Evolutionary conservation across 257 asterid genomes (phyloP), one percentile per base, ranked within the genome.

Genomic region (Solanum piurae): DNA sequence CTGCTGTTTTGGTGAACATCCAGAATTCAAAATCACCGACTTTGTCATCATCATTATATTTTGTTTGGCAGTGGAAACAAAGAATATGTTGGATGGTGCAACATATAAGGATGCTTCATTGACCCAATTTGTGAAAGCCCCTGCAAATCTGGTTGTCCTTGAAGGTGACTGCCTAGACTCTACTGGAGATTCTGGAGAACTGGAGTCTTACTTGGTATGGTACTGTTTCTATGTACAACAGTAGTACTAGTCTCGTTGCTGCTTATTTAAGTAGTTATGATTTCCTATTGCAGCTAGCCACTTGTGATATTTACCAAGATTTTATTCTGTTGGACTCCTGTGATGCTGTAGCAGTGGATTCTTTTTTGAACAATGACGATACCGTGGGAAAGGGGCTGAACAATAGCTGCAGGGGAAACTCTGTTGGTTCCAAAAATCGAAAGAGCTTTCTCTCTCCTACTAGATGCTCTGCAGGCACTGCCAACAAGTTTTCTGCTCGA

Each of bases 121-220:
- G 37, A 90, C 89, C 88, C 90, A 88, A 87, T 92, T 92, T 71
- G 93, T 92, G 88, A 93, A 94, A 75, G 93, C 99, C 89, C 99
- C 98, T 34, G 95, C 98, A 79, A 95, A 95, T 89, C 91, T 97
- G 62, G 98, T 95, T 37, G 98, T 97, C 80, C 98, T 95, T 80
- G 98, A 97, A 93, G 96, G 98, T 80, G 98, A 97, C 91, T 95
- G 98, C 93, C 92, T 95, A 84, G 98, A 97, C 88, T 89, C 93
- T 87, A 89, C 86, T 86, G 93, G 94, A 38, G 98, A 95, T 88
- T 90, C 94, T 64, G 98, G 98, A 86, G 99, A 97, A 88, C 94
- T 97, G 18, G 98, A 97, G 92, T 93, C 97, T 44, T 97, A 95
- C 92, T 95, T 95, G 98, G 99, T 97, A 95, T 42, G 71, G 38